Base-by-base conservation (phyloP, 768 basidiomycete genomes). In the Tylopilus balloui region DNA sequence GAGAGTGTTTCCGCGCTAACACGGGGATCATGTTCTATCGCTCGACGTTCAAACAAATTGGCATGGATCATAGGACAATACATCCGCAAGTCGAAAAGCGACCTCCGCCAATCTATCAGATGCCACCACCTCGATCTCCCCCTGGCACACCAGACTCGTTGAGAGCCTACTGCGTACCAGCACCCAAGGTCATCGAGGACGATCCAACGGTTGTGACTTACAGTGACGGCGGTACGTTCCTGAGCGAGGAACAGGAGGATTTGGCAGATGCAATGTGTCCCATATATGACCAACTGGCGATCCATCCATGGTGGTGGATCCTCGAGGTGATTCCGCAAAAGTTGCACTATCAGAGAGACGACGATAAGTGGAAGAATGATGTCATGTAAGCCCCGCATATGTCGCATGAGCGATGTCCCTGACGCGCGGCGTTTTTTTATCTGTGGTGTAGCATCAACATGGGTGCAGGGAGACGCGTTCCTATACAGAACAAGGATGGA, bases 221-320 rank as follows among this genome's bases (percentile, higher is more conserved):
- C 45, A 52, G 56, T 20, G 47, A 58, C 21, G 53, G 52, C 20
- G 50, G 53, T 3, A 45, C 42, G 25, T 64, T 65, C 10, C 51
- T 72, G 55, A 69, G 62, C 24, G 78, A 87, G 58, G 85, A 85
- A 57, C 74, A 78, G 13, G 83, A 86, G 52, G 86, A 88, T 27
- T 53, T 84, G 27, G 61, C 64, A 4, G 87, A 88, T 55, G 78
- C 79, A 6, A 45, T 83, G 13, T 69, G 69, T 43, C 70, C 68
- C 0, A 61, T 73, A 4, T 78, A 80, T 47, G 86, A 88, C 64
- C 76, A 84, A 68, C 73, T 88, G 24, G 20, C 3, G 6, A 20
- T 36, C 14, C 54, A 63, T n/a, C 56, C 56, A 38, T 44, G 39
- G 0, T 88, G 86, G 87, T 88, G 87, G 86, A 53, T 81, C 19